These are phyloP conservation scores for Cerrena zonata DNA, from an alignment of 1,284 basidiomycete genomes.

Conservation along the genomic window DNA sequence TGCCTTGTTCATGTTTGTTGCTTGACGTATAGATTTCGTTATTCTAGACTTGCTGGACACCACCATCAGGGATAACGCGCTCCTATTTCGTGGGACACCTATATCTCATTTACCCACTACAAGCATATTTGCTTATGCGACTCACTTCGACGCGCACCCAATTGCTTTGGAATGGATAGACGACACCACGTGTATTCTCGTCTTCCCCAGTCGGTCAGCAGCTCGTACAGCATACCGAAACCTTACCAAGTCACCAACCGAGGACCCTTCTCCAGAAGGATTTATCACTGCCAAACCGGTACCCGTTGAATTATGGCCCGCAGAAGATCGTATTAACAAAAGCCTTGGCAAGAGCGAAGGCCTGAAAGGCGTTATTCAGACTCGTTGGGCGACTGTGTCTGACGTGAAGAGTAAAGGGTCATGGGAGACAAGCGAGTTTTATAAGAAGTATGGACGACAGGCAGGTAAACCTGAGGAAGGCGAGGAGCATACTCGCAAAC, in stretches of 20 bases:
- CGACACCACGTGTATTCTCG: slow-evolving; percentile 70
- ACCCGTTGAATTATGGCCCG: slow-evolving; percentile 67
- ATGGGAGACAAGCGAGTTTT: slow-evolving; percentile 64
- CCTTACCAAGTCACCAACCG: slow-evolving; percentile 46
- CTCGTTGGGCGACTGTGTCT: slow-evolving; percentile 64
- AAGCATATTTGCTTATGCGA: slow-evolving; percentile 70
- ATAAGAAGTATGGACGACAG: slow-evolving; percentile 59
- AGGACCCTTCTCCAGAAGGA: slow-evolving; percentile 50
- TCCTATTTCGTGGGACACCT: slow-evolving; percentile 63
- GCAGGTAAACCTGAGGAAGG: slow-evolving; percentile 52
- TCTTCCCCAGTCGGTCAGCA: slow-evolving; percentile 51
- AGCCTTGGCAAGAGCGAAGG: slow-evolving; percentile 61
- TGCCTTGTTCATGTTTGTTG: slow-evolving; percentile 5
- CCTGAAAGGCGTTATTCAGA: slow-evolving; percentile 54
- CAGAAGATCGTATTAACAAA: slow-evolving; percentile 67
- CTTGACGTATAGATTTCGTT: slow-evolving; percentile 5
- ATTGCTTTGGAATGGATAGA: slow-evolving; percentile 74
- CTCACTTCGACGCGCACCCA: slow-evolving; percentile 63
- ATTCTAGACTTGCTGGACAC: slow-evolving; percentile 29
- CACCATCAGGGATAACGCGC: slow-evolving; percentile 55
- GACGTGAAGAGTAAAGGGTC: slow-evolving; percentile 74
- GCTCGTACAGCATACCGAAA: slow-evolving; percentile 47
- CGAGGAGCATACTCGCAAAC: slow-evolving; percentile 29
- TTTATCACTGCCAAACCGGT: slow-evolving; percentile 59
- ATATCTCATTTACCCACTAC: slow-evolving; percentile 65